Base-by-base conservation (phyloP, 73 alveolate genomes). In the Blepharisma japonicum region DNA sequence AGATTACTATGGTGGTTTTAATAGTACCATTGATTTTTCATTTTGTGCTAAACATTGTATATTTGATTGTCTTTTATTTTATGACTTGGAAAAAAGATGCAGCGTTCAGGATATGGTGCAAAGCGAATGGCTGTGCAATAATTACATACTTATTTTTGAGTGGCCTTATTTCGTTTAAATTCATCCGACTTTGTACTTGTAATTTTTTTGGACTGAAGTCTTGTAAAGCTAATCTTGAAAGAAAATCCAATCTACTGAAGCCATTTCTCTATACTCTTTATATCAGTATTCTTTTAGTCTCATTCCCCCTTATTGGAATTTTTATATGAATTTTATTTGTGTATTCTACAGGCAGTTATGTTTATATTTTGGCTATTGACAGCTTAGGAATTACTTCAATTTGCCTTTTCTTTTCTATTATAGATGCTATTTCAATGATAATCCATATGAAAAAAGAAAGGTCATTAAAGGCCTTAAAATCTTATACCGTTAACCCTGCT, bases 191-290 rank as follows among this genome's bases (percentile, higher is more conserved):
- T 20, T 25, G 14, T 8, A 39, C 14, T 1, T 20, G 47, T 2
- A 61, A 25, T 1, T 20, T 61, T 8, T 61, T 61, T 61, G 74
- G 74, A 25, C 5, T n/a, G 18, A 14, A n/a, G n/a, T 61, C 47
- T 61, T 25, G 14, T 61, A n/a, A 61, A 18, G 74, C 74, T 14
- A 61, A 25, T 5, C 23, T 14, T 61, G 74, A 61, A 14, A 61
- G 23, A 61, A 61, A 61, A 25, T 61, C 74, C 49, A 61, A 61
- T 25, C 46, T 61, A 3, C 5, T 14, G 2, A 61, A 25, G 23
- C 74, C 74, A 18, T 25, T 61, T 14, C 18, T 61, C 2, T 39
- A 14, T 25, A 14, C 23, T 25, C 14, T 14, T 61, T 61, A 61
- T 4, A 61, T 61, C 46, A 20, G 50, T 3, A 20, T 61, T 2